Evolutionary conservation across 108 stramenopile species (phyloP).

Genomic region (Cyclotella baltica): DNA sequence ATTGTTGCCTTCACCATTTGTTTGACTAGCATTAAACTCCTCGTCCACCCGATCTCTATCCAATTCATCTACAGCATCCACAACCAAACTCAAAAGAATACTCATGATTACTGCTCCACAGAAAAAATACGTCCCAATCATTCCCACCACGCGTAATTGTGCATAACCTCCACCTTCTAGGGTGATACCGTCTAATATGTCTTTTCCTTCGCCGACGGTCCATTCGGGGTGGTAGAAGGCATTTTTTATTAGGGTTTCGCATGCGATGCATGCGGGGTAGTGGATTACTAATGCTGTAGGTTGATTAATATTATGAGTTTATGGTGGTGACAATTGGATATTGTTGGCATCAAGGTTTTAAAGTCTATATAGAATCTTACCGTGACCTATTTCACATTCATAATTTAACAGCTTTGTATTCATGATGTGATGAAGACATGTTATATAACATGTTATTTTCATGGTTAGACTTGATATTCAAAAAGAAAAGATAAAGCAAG

Average conservation of each 20-base stretch:
- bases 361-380: not conserved
- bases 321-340: not conserved
- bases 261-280: constrained; percentile 61
- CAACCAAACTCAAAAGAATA: constrained; percentile 72
- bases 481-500: not conserved
- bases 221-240: constrained; percentile 69
- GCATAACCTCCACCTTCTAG: constrained; percentile 73
- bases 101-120: constrained; percentile 84
- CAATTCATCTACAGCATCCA: constrained; percentile 66
- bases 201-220: constrained; percentile 56
- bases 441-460: not conserved
- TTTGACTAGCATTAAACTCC: constrained; percentile 15
- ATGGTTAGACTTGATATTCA: not conserved
- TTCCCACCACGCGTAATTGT: constrained; percentile 69
- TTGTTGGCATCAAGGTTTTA: not conserved
- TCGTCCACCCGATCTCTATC: constrained; percentile 32
- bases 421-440: not conserved
- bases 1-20: constrained; percentile 1
- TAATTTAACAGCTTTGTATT: constrained; percentile 43
- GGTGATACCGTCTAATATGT: constrained; percentile 64
- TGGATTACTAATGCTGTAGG: constrained; percentile 48
- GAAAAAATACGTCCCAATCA: constrained; percentile 84
- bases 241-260: constrained; percentile 54
- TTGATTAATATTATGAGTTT: not conserved
- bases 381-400: constrained; percentile 49